Base-by-base conservation (phyloP, 106 monocot species). In the Phalaenopsis aphrodite region DNA sequence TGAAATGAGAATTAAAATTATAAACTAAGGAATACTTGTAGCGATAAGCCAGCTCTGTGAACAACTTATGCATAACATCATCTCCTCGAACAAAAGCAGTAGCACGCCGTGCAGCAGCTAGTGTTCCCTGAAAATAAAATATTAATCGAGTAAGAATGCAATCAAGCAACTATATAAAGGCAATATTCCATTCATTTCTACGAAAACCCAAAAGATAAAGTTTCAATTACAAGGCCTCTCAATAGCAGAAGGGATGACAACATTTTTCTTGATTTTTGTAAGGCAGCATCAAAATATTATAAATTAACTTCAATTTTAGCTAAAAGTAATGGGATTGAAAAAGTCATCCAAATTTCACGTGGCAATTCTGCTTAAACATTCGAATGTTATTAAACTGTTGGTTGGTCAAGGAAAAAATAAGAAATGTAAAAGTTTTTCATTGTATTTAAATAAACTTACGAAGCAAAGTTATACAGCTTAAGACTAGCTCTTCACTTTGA, bases 81-180 rank as follows among this genome's bases (percentile, higher is more conserved):
- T 99, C 98, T 41, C 98, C 98, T 79, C 94, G 91, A 84, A 99
- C 91, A 91, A 99, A 99, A 64, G 92, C 91, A 84, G 89, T 88
- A 85, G 98, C 98, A 75, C 84, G 87, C n/a, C 83, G 84, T 85
- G 94, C 78, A 88, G 98, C 90, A 80, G 87, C 84, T 77, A 91
- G 82, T 52, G 94, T 92, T 46, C 98, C 98, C 97, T 97, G 67
- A 69, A 69, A 69, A 69, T 0, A 14, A 52, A 52, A 24, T 69
- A 69, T 1, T 5, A 69, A 39, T 12, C 61, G 39, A 39, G 38
- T 69, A 69, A 36, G 69, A 69, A 36, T 69, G 69, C 12, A 69
- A 69, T 69, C 16, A 15, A 69, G 39, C 9, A 39, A 2, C 10
- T 39, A 69, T 69, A 69, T 69, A 39, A 69, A 69, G 36, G 39